Evolutionary conservation across 148 eudicot species (phyloP).

Genomic region (Cornus florida): DNA sequence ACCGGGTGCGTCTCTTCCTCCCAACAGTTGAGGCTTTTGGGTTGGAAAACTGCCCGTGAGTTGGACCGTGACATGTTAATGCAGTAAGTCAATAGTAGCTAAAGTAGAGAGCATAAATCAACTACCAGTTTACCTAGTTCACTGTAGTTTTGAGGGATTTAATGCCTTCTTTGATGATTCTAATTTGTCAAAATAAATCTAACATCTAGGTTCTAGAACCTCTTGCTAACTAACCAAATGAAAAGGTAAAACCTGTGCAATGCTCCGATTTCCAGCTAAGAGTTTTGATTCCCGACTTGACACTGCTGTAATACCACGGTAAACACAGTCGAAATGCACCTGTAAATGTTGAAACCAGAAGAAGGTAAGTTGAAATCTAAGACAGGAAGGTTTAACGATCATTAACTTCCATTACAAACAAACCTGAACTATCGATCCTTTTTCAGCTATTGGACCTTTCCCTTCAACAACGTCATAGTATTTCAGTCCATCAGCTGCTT

Average conservation of each 20-base stretch:
- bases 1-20: too few relatives aligned
- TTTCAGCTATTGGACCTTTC: conserved; percentile 77
- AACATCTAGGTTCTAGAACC: neutral
- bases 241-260: conserved; percentile 70
- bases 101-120: too few relatives aligned
- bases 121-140: too few relatives aligned
- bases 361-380: conserved; percentile 15
- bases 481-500: conserved; percentile 89
- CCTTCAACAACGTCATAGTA: conserved; percentile 86
- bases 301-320: conserved; percentile 82
- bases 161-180: neutral
- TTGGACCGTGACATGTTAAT: too few relatives aligned
- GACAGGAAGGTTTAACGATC: neutral
- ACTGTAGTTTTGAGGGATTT: neutral
- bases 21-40: too few relatives aligned
- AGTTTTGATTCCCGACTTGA: conserved; percentile 97
- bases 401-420: conserved; percentile 13
- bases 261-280: conserved; percentile 91
- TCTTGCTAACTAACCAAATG: neutral
- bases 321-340: conserved; percentile 97
- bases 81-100: neutral
- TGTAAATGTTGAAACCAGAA: conserved; percentile 24
- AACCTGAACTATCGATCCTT: conserved; percentile 89
- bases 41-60: too few relatives aligned
- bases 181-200: neutral